Conservation (phyloP, 1,284 basidiomycete genomes). For the Cerioporus squamosus region DNA sequence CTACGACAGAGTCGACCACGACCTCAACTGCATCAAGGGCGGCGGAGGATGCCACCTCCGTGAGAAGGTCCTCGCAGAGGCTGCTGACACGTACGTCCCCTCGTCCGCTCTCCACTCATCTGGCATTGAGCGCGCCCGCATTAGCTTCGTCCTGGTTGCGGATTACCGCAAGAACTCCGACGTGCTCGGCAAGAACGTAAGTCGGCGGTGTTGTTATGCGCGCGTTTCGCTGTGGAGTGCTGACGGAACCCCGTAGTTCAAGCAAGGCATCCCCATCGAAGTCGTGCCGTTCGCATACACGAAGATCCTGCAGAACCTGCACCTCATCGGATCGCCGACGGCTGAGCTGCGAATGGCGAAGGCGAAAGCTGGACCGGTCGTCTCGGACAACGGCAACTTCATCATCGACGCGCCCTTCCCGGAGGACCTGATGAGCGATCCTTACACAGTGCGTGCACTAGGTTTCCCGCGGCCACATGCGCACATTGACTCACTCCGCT, state of each 20-base stretch:
- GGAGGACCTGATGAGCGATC: slow-evolving; percentile 69
- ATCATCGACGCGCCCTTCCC: slow-evolving; percentile 92
- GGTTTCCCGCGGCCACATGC: background rate
- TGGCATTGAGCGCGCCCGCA: background rate
- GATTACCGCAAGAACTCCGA: slow-evolving; percentile 94
- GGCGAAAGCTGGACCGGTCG: slow-evolving; percentile 91
- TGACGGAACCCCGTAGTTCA: slow-evolving; percentile 59
- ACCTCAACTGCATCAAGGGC: slow-evolving; percentile 96
- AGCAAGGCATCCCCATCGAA: slow-evolving; percentile 92
- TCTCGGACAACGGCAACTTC: slow-evolving; percentile 96
- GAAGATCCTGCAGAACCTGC: slow-evolving; percentile 78
- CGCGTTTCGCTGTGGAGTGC: too few species aligned
- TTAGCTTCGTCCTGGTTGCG: slow-evolving; percentile 91
- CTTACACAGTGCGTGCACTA: slow-evolving; percentile 57
- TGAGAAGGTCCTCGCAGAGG: slow-evolving; percentile 97
- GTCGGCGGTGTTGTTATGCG: slow-evolving; percentile 36
- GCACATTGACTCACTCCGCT: background rate
- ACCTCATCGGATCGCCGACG: slow-evolving; percentile 64
- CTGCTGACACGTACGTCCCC: slow-evolving; percentile 76
- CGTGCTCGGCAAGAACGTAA: slow-evolving; percentile 81
- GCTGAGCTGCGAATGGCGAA: slow-evolving; percentile 83
- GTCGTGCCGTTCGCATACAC: slow-evolving; percentile 97
- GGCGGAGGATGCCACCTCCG: slow-evolving; percentile 97
- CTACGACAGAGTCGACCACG: slow-evolving; percentile 74
- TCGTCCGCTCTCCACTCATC: background rate